Evolutionary conservation across 1,284 basidiomycete genomes (phyloP), one percentile per base, ranked within the genome.

Genomic region (Naganishia sp.): DNA sequence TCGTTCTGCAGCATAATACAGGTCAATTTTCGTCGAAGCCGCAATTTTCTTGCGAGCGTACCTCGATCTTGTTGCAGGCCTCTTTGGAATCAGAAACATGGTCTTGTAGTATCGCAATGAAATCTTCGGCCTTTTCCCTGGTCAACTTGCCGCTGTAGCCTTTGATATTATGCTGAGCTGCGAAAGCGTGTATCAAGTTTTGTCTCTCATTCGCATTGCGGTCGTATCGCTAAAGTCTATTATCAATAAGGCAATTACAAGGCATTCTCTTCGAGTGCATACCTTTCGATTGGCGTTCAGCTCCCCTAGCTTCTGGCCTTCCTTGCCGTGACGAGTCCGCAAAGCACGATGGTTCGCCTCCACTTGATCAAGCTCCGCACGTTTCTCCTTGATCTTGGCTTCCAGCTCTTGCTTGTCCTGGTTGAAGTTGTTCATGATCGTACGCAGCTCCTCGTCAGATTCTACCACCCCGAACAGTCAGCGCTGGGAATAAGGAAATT

Each of bases 131-230:
- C 36, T 44, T 44, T 15, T 61, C 59, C 31, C 59, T 46, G 2
- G 36, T 18, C 28, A 61, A 25, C 39, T 52, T 61, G 48, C 59
- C 59, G 65, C 86, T 86, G 73, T 86, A 94, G 0, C 91, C 92
- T 63, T 86, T 85, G 72, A 96, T 87, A 28, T 85, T 83, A 70
- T 90, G 83, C 68, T 85, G 85, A 52, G 86, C 81, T 54, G 87
- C 85, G 10, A 92, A 85, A 44, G 88, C 85, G 28, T 85, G 85
- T 65, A 97, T 88, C 36, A 88, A 81, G 10, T 83, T 81, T 75
- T 94, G 92, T 28, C 94, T 86, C 11, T 88, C 87, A 2, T 78
- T 75, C 42, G 94, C 79, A n/a, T 89, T 88, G 61, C 84, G 81
- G 67, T 88, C 85, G 77, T 95, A 90, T 9, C 85, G 84, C 90